Evolutionary conservation across 306 rosid species (phyloP).

Genomic region (Pyrus betulifolia): DNA sequence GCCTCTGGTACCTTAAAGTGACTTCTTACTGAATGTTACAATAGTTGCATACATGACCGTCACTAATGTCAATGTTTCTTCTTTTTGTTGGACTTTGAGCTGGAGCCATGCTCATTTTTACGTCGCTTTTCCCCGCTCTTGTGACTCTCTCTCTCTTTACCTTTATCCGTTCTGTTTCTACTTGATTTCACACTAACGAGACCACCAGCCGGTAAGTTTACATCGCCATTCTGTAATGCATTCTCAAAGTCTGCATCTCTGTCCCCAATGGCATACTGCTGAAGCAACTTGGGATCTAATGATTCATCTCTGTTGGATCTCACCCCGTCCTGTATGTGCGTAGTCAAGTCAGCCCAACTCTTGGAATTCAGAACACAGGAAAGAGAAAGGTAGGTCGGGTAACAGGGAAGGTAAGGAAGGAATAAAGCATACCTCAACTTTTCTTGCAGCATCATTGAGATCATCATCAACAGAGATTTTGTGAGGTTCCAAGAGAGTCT

Average conservation of each 20-base stretch:
- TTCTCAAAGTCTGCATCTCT: constrained; percentile 41
- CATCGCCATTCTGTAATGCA: constrained; percentile 39
- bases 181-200: constrained; percentile 55
- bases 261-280: constrained; percentile 50
- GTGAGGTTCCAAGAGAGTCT: constrained; percentile 75
- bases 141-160: constrained; percentile 31
- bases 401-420: background rate
- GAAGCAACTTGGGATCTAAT: constrained; percentile 42
- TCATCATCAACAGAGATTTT: constrained; percentile 72
- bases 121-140: constrained; percentile 43
- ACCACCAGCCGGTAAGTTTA: constrained; percentile 50
- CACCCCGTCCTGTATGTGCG: constrained; percentile 43
- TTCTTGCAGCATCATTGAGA: constrained; percentile 68
- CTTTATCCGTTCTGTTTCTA: constrained; percentile 21
- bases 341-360: constrained; percentile 8
- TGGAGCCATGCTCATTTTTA: constrained; percentile 27
- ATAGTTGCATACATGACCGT: background rate
- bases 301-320: constrained; percentile 34
- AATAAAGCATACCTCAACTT: constrained; percentile 50
- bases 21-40: background rate
- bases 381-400: background rate
- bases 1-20: no score
- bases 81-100: constrained; percentile 43
- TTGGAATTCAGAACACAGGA: background rate
- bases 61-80: constrained; percentile 25